A percentile compares a stretch with the other conserved stretches of the same genome.
Evolutionary conservation across 1,284 basidiomycete species (phyloP).

Genomic region (Rhodofomes roseus): DNA sequence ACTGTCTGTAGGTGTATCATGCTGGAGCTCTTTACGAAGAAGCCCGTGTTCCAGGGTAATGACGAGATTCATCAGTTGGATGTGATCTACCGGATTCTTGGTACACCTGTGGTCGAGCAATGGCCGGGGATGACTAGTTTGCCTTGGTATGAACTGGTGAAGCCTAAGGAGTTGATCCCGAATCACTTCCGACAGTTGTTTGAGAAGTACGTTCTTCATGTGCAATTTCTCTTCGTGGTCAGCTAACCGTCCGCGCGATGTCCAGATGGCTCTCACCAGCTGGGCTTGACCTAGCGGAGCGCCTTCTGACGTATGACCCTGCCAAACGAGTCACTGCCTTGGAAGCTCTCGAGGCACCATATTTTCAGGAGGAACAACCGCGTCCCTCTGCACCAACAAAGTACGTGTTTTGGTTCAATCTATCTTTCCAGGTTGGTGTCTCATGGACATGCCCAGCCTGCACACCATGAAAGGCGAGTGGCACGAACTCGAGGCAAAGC

Average conservation of each 20-base stretch:
- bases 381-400: conserved; percentile 70
- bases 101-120: conserved; percentile 78
- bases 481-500: conserved; percentile 91
- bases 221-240: neutral
- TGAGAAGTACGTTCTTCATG: conserved; percentile 54
- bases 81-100: conserved; percentile 86
- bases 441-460: conserved; percentile 41
- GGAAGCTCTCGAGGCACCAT: conserved; percentile 78
- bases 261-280: conserved; percentile 78
- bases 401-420: conserved; percentile 47
- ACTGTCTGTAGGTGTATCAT: conserved; percentile 81
- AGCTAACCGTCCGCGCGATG: neutral
- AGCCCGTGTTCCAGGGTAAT: conserved; percentile 93
- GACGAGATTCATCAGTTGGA: conserved; percentile 98
- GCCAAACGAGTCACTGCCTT: conserved; percentile 70
- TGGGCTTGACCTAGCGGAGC: conserved; percentile 82
- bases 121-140: conserved; percentile 85
- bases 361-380: conserved; percentile 83
- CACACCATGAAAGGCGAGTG: conserved; percentile 85
- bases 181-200: conserved; percentile 79
- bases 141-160: conserved; percentile 99
- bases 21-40: conserved; percentile 94
- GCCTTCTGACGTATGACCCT: conserved; percentile 84
- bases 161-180: conserved; percentile 72
- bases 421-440: conserved; percentile 12